A percentile compares a stretch with the other conserved stretches of the same genome.
These are phyloP conservation scores for Steccherinum ochraceum DNA, from an alignment of 768 basidiomycete species.

Conservation along the genomic window DNA sequence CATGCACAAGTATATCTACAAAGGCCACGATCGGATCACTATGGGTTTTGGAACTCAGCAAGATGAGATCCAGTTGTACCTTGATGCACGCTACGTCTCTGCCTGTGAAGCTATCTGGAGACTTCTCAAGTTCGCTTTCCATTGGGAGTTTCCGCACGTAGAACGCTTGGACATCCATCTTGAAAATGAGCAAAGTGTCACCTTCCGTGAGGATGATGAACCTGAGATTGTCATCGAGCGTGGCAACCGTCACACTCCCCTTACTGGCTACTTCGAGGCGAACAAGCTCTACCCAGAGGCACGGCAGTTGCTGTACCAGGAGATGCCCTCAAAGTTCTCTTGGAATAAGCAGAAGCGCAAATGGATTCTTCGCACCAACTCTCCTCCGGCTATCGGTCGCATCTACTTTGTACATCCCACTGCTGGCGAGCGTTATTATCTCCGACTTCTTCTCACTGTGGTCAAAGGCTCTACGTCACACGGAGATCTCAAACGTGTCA, in stretches of 20 bases:
- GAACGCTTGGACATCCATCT: conserved; percentile 38
- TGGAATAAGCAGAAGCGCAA: conserved; percentile 15
- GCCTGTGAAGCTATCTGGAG: conserved; percentile 31
- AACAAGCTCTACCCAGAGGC: conserved; percentile 5
- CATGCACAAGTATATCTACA: conserved; percentile 43
- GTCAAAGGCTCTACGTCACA: conserved; percentile 29
- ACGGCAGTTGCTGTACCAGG: conserved; percentile 26
- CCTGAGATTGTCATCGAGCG: conserved; percentile 8
- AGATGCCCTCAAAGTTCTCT: conserved; percentile 29
- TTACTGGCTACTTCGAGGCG: conserved; percentile 25
- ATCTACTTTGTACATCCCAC: conserved; percentile 34
- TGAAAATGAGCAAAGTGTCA: conserved; percentile 28
- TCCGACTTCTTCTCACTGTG: conserved; percentile 32
- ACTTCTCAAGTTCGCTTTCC: conserved; percentile 25
- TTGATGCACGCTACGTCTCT: conserved; percentile 34
- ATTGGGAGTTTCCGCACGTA: conserved; percentile 31
- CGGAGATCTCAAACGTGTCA: conserved; percentile 18
- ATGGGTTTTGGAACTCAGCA: conserved; percentile 22
- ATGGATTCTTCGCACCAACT: conserved; percentile 25
- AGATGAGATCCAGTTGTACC: conserved; percentile 30
- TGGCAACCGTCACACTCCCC: conserved; percentile 19
- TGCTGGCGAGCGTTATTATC: conserved; percentile 33
- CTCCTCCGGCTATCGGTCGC: conserved; percentile 27
- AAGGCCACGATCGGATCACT: conserved; percentile 36
- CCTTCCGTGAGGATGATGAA: conserved; percentile 28